phyloP scores from a whole-genome alignment of 345 rosid species.

The Brassica cretica region DNA sequence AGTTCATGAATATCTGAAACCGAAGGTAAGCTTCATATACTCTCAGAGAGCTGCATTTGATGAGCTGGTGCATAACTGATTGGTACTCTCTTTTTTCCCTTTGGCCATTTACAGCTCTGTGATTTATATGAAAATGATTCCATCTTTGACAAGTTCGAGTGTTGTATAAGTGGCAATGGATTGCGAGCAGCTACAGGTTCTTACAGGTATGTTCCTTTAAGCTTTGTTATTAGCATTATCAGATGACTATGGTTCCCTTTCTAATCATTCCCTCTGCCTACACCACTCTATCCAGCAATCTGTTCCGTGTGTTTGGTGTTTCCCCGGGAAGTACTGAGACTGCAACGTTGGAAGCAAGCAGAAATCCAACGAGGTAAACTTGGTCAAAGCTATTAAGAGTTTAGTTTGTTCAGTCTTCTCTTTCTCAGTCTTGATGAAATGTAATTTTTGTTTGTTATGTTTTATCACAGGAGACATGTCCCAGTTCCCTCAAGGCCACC shows the following conservation, averaged over 20 bases:
- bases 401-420: neutral
- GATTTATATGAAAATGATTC: slow-evolving; percentile 90
- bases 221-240: slow-evolving; percentile 1
- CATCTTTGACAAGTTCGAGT: slow-evolving; percentile 96
- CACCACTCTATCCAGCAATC: slow-evolving; percentile 56
- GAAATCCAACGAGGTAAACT: slow-evolving; percentile 92
- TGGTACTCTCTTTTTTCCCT: slow-evolving; percentile 24
- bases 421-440: neutral
- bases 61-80: slow-evolving; percentile 13
- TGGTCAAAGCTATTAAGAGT: slow-evolving; percentile 1
- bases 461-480: slow-evolving; percentile 70
- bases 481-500: slow-evolving; percentile 81
- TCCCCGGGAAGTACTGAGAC: slow-evolving; percentile 72
- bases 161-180: slow-evolving; percentile 96
- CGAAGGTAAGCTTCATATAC: slow-evolving; percentile 56
- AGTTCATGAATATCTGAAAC: slow-evolving; percentile 93
- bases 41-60: slow-evolving; percentile 29
- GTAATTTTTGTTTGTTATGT: slow-evolving; percentile 4
- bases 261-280: neutral
- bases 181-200: slow-evolving; percentile 94
- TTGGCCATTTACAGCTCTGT: slow-evolving; percentile 65
- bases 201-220: slow-evolving; percentile 66
- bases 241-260: slow-evolving; percentile 20
- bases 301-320: slow-evolving; percentile 93
- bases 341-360: slow-evolving; percentile 98